Conservation (phyloP, 2,329 filamentous ascomycete species). For the Macrophomina pseudophaseolina region DNA sequence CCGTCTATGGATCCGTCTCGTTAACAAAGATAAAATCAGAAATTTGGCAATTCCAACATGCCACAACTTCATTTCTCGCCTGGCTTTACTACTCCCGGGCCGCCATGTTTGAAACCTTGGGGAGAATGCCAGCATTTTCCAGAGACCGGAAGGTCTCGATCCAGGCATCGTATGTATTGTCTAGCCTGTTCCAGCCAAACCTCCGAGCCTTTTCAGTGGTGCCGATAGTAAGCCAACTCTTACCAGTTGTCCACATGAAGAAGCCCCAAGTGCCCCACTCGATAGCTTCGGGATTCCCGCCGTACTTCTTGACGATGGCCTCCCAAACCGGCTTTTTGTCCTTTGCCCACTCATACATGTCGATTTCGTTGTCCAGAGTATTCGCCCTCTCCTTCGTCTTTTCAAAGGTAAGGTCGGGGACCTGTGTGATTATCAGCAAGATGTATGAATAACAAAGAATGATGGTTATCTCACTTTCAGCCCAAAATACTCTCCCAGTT, state of each 20-base stretch:
- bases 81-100: no score
- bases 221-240: constrained; percentile 20
- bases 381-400: constrained; percentile 10
- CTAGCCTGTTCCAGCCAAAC: constrained; percentile 3
- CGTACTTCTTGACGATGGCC: constrained; percentile 10
- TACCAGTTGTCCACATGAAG: constrained; percentile 8
- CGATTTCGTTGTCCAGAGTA: constrained; percentile 16
- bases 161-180: constrained; percentile 4
- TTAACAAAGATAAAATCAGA: no score
- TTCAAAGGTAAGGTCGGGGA: neutral
- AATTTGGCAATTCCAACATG: no score
- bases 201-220: constrained; percentile 1
- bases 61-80: no score
- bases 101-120: neutral
- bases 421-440: neutral
- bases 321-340: constrained; percentile 18
- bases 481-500: neutral
- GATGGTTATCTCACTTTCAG: neutral
- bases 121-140: constrained; percentile 15
- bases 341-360: constrained; percentile 8
- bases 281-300: neutral
- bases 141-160: constrained; percentile 18
- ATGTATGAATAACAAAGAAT: neutral
- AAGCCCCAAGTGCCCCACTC: constrained; percentile 21
- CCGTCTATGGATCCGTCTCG: no score